phyloP scores from a whole-genome alignment of 228 moss, liverwort and hornwort species.

The Sphagnum magellanicum region DNA sequence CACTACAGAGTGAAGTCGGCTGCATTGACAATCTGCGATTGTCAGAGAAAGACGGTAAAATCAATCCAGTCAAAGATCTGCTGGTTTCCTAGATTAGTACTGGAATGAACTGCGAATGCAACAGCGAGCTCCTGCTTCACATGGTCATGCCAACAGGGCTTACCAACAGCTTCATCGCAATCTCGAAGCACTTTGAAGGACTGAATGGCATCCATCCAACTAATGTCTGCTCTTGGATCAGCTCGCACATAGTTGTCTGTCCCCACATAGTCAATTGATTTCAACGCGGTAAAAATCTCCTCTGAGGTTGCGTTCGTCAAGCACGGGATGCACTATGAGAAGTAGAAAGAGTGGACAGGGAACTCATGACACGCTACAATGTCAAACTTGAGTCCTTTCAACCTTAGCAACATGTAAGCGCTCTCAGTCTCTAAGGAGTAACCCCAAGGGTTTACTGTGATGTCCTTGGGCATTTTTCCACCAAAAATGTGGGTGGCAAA shows the following conservation, averaged over 20 bases:
- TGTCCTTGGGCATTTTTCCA: slow-evolving; percentile 18
- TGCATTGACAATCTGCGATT: not conserved
- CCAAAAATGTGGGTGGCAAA: slow-evolving; percentile 14
- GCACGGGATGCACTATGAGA: slow-evolving; percentile 5
- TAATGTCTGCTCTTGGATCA: not conserved
- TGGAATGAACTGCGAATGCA: slow-evolving; percentile 6
- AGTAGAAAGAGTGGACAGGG: slow-evolving; percentile 3
- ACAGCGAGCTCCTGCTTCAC: slow-evolving; percentile 12
- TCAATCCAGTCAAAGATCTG: slow-evolving; percentile 9
- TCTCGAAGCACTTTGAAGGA: slow-evolving; percentile 9
- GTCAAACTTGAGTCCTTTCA: slow-evolving; percentile 3
- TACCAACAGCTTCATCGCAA: not conserved
- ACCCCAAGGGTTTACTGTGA: not conserved
- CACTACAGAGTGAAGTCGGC: too few species aligned
- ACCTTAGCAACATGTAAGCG: slow-evolving; percentile 4
- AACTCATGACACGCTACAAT: slow-evolving; percentile 9
- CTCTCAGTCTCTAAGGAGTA: slow-evolving; percentile 5
- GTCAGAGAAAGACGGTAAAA: not conserved
- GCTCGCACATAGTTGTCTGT: slow-evolving; percentile 4
- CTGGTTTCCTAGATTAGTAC: slow-evolving; percentile 5
- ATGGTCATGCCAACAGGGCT: not conserved
- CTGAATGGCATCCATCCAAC: slow-evolving; percentile 1
- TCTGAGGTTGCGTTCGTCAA: slow-evolving; percentile 11
- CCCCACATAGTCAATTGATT: not conserved
- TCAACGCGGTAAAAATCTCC: slow-evolving; percentile 4